phyloP scores from a whole-genome alignment of 257 asterid species.

The Penstemon barbatus region DNA sequence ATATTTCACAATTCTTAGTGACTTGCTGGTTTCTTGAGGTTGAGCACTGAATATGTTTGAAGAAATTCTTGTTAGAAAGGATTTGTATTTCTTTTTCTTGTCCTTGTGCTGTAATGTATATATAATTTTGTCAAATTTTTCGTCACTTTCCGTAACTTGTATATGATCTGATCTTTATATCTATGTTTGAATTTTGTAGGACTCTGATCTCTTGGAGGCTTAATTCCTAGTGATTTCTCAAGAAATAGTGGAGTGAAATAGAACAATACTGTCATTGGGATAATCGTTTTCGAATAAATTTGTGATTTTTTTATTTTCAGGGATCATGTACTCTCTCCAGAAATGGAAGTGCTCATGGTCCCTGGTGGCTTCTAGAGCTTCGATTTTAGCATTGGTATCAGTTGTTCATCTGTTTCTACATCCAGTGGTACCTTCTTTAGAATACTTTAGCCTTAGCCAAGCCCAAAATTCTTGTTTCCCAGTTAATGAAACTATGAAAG shows the following conservation, averaged over 20 bases:
- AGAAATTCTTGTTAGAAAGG: not conserved
- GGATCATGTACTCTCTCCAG: conserved; percentile 75
- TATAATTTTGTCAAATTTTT: not conserved
- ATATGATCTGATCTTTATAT: too few relatives aligned
- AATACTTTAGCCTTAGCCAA: conserved; percentile 51
- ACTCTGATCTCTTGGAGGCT: conserved; percentile 1
- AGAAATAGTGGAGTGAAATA: conserved; percentile 6
- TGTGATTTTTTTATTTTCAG: conserved; percentile 13
- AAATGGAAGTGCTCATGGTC: conserved; percentile 92
- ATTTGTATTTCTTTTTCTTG: not conserved
- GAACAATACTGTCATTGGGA: too few relatives aligned
- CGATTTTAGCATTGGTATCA: conserved; percentile 61
- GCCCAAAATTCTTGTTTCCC: conserved; percentile 47
- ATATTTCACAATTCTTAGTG: not conserved
- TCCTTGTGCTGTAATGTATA: not conserved
- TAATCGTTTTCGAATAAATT: too few relatives aligned
- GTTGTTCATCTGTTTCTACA: conserved; percentile 69
- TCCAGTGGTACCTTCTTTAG: conserved; percentile 61
- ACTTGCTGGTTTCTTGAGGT: too few relatives aligned
- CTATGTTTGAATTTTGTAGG: conserved; percentile 6
- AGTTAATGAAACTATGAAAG: conserved; percentile 41
- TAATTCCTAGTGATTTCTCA: not conserved
- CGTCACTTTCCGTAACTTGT: not conserved
- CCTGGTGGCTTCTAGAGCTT: conserved; percentile 59
- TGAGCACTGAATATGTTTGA: not conserved